phyloP scores from a whole-genome alignment of 257 asterid species.

The Solanum sitiens region DNA sequence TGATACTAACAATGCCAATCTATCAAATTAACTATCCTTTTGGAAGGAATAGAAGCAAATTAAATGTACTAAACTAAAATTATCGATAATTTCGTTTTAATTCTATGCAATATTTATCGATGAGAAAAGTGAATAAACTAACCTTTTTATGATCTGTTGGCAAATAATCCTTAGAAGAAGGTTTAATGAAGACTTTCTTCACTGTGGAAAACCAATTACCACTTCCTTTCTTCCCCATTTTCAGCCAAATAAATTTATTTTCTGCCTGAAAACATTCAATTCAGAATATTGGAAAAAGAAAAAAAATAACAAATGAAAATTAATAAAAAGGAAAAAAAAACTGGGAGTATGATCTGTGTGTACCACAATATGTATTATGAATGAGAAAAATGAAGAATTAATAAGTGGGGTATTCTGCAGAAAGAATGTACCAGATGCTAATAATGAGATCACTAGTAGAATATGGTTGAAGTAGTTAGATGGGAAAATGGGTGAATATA shows the following conservation, averaged over 20 bases:
- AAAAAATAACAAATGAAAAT: neutral
- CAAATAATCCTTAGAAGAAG: conserved; percentile 37
- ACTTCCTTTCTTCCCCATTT: conserved; percentile 73
- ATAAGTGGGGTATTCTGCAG: neutral
- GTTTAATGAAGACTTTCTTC: conserved; percentile 52
- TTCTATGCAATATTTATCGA: neutral
- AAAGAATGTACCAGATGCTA: neutral
- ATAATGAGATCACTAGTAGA: neutral
- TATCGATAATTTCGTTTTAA: neutral
- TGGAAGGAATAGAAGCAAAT: neutral
- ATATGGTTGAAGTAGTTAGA: neutral
- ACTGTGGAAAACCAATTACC: conserved; percentile 67
- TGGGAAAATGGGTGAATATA: neutral
- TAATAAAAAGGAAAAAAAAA: neutral
- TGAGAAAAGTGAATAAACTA: neutral
- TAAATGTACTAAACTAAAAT: neutral
- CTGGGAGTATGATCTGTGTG: neutral
- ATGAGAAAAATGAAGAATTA: neutral
- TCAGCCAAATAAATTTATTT: neutral
- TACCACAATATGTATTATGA: neutral
- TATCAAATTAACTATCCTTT: neutral
- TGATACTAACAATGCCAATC: neutral
- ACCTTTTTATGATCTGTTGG: conserved; percentile 58
- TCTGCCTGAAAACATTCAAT: neutral
- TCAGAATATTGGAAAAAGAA: neutral